A percentile compares a stretch with the other conserved stretches of the same genome.
Conservation (phyloP, 306 rosid genomes). For the Amphicarpaea edgeworthii region DNA sequence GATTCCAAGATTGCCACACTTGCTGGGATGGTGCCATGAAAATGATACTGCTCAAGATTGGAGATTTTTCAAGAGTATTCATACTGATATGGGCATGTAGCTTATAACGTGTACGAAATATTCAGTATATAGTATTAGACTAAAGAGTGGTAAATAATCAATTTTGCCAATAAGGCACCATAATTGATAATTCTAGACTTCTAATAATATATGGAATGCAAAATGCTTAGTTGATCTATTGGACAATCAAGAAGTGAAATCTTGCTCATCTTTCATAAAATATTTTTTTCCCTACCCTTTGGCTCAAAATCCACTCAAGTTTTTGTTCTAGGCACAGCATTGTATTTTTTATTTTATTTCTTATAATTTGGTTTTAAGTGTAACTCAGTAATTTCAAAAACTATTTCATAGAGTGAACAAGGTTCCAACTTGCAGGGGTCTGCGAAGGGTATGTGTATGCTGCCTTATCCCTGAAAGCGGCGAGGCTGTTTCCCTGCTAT, state of each 20-base stretch:
- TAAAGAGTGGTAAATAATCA: constrained; percentile 15
- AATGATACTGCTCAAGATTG: constrained; percentile 17
- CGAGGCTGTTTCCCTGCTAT: neutral
- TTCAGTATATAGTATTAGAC: neutral
- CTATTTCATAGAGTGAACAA: too few relatives aligned
- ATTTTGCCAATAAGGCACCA: constrained; percentile 32
- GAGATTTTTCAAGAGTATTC: constrained; percentile 32
- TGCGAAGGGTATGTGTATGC: neutral
- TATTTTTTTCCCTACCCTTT: neutral
- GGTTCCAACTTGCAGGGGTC: neutral
- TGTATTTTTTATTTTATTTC: too few relatives aligned
- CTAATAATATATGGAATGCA: constrained; percentile 25
- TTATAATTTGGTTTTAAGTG: too few relatives aligned
- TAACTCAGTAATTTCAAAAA: too few relatives aligned
- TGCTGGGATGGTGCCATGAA: constrained; percentile 25
- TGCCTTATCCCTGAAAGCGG: neutral
- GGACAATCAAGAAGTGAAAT: too few relatives aligned
- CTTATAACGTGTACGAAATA: constrained; percentile 15
- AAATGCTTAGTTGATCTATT: constrained; percentile 12
- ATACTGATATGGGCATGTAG: constrained; percentile 29
- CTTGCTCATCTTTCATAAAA: too few relatives aligned
- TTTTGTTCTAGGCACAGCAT: too few relatives aligned
- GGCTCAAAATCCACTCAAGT: neutral
- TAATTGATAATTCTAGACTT: neutral
- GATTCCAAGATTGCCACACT: constrained; percentile 32